Evolutionary conservation across 768 basidiomycete genomes (phyloP).

Genomic region (Thelephora ganbajun): DNA sequence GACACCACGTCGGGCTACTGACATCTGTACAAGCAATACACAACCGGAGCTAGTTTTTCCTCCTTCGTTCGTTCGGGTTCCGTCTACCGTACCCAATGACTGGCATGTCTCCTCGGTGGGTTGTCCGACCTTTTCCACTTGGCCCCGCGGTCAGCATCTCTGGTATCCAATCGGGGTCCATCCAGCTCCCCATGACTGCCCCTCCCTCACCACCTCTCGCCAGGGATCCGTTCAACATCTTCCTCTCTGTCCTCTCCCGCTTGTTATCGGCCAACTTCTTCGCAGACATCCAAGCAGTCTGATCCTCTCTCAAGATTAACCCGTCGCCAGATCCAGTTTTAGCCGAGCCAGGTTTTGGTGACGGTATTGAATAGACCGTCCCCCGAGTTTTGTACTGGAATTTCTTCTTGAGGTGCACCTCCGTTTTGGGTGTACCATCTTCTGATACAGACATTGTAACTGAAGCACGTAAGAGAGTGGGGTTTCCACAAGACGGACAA

Average conservation of each 20-base stretch:
- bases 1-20: not conserved
- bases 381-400: constrained; percentile 91
- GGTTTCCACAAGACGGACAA: constrained; percentile 94
- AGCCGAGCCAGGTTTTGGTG: constrained; percentile 78
- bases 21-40: not conserved
- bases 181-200: constrained; percentile 62
- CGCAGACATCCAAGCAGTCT: constrained; percentile 74
- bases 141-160: constrained; percentile 56
- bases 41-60: constrained; percentile 28
- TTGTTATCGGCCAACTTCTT: constrained; percentile 64
- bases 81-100: constrained; percentile 74
- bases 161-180: constrained; percentile 92
- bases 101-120: constrained; percentile 53
- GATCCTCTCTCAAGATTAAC: constrained; percentile 86
- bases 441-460: constrained; percentile 68
- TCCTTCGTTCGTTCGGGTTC: constrained; percentile 79
- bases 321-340: constrained; percentile 75
- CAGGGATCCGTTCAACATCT: constrained; percentile 45
- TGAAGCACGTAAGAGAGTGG: constrained; percentile 80
- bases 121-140: constrained; percentile 57
- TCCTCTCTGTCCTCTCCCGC: constrained; percentile 64
- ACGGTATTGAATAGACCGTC: constrained; percentile 84
- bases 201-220: constrained; percentile 30
- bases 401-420: constrained; percentile 89
- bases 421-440: constrained; percentile 54